Conservation (phyloP, 768 basidiomycete species). For the Mycena alexandri region DNA sequence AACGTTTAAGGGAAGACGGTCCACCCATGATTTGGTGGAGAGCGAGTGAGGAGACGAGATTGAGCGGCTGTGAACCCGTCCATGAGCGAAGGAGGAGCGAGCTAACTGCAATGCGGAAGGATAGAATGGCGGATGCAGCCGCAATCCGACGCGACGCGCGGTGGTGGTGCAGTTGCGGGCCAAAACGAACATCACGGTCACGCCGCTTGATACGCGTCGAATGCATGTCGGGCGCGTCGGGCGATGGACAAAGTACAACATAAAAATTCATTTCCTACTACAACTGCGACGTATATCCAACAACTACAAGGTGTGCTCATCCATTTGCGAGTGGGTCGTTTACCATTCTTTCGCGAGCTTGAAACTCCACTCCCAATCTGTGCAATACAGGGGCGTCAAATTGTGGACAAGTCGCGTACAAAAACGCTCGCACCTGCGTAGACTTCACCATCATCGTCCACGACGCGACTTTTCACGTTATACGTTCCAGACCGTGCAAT, state of each 20-base stretch:
- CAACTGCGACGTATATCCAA: constrained; percentile 25
- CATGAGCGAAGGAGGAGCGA: constrained; percentile 18
- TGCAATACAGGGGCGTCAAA: neutral
- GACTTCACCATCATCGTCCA: constrained; percentile 88
- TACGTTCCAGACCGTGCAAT: constrained; percentile 87
- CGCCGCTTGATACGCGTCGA: constrained; percentile 1
- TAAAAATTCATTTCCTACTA: constrained; percentile 23
- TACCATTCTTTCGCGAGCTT: constrained; percentile 95
- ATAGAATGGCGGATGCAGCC: constrained; percentile 1
- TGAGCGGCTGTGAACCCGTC: constrained; percentile 16
- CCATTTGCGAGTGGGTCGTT: constrained; percentile 21
- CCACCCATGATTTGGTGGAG: constrained; percentile 68
- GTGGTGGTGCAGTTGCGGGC: constrained; percentile 14
- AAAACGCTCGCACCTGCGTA: constrained; percentile 72
- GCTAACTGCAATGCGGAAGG: neutral
- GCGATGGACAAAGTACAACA: constrained; percentile 11
- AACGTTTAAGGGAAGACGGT: constrained; percentile 67
- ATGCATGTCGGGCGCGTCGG: neutral
- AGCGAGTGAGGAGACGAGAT: constrained; percentile 23
- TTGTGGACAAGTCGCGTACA: neutral
- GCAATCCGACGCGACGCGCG: constrained; percentile 18
- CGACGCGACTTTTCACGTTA: constrained; percentile 81
- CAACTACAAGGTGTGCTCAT: neutral
- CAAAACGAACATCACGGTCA: constrained; percentile 33
- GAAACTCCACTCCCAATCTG: constrained; percentile 92